Conservation (phyloP, 805 yeast species). For the Debaryomyces prosopidis region DNA sequence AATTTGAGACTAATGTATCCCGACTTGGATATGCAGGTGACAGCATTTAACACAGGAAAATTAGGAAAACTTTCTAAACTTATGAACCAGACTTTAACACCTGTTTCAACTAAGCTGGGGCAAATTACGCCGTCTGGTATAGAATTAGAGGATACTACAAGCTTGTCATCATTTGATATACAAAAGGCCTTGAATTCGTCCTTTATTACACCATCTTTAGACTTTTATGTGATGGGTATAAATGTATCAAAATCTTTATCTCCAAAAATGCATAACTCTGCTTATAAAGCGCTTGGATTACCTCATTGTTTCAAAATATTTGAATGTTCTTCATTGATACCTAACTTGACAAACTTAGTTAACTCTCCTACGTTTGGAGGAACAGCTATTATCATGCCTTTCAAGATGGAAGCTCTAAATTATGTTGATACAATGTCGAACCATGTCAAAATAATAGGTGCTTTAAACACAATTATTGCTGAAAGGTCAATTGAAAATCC, state of each 20-base stretch:
- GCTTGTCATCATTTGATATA: slow-evolving; percentile 5
- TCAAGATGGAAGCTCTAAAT: slow-evolving; percentile 10
- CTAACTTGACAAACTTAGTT: slow-evolving; percentile 5
- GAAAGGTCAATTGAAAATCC: slow-evolving; percentile 10
- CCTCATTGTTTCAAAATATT: slow-evolving; percentile 8
- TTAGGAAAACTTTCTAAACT: slow-evolving; percentile 13
- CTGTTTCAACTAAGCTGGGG: slow-evolving; percentile 3
- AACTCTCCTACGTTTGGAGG: slow-evolving; percentile 16
- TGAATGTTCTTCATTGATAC: slow-evolving; percentile 10
- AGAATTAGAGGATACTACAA: neutral
- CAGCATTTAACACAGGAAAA: slow-evolving; percentile 12
- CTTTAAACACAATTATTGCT: slow-evolving; percentile 12
- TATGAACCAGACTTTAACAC: slow-evolving; percentile 12
- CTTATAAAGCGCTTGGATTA: slow-evolving; percentile 13
- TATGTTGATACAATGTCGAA: slow-evolving; percentile 12
- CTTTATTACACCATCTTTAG: slow-evolving; percentile 10
- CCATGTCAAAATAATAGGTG: slow-evolving; percentile 15
- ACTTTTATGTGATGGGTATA: slow-evolving; percentile 13
- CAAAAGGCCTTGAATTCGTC: slow-evolving; percentile 7
- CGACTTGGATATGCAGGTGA: slow-evolving; percentile 1
- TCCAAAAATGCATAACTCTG: slow-evolving; percentile 12
- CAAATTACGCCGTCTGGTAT: neutral
- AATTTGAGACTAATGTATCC: slow-evolving; percentile 4
- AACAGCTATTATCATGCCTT: slow-evolving; percentile 14
- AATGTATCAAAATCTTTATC: slow-evolving; percentile 10